A percentile compares a stretch with the other conserved stretches of the same genome.
Conservation (phyloP, 768 basidiomycete genomes). For the Suillus decipiens region DNA sequence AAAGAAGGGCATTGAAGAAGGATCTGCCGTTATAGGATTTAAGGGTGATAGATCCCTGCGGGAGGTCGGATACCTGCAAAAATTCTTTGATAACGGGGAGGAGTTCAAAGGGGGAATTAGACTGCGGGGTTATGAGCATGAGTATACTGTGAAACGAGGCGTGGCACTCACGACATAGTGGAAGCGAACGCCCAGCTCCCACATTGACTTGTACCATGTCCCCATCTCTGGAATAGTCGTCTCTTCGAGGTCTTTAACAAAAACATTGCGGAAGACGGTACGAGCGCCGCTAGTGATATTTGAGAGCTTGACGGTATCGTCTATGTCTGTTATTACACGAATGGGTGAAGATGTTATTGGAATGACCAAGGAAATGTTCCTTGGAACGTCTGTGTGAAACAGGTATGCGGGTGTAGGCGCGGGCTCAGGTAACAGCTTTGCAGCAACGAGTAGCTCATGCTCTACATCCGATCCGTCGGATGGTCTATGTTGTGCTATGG, state of each 20-base stretch:
- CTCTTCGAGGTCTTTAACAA: slow-evolving; percentile 82
- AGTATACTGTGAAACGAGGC: neutral
- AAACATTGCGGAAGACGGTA: slow-evolving; percentile 87
- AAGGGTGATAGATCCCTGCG: slow-evolving; percentile 74
- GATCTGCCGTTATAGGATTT: slow-evolving; percentile 85
- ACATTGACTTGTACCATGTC: slow-evolving; percentile 73
- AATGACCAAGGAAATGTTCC: slow-evolving; percentile 35
- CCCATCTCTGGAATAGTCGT: slow-evolving; percentile 82
- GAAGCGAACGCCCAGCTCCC: slow-evolving; percentile 71
- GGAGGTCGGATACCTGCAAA: slow-evolving; percentile 67
- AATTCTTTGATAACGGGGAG: slow-evolving; percentile 80
- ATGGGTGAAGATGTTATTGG: slow-evolving; percentile 64
- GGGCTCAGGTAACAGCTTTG: slow-evolving; percentile 47
- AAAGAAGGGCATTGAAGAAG: slow-evolving; percentile 80
- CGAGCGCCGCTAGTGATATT: slow-evolving; percentile 80
- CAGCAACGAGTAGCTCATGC: slow-evolving; percentile 55
- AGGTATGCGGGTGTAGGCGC: slow-evolving; percentile 22
- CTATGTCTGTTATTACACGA: slow-evolving; percentile 89
- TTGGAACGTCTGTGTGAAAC: slow-evolving; percentile 11
- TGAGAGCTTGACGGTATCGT: slow-evolving; percentile 78
- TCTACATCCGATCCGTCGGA: slow-evolving; percentile 47
- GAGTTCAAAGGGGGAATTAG: slow-evolving; percentile 86
- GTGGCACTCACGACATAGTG: slow-evolving; percentile 79
- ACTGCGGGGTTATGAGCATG: slow-evolving; percentile 45
- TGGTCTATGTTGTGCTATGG: slow-evolving; percentile 54